Base-by-base conservation (phyloP, 2,329 filamentous ascomycete genomes). In the Coniosporium tulheliwenetii region DNA sequence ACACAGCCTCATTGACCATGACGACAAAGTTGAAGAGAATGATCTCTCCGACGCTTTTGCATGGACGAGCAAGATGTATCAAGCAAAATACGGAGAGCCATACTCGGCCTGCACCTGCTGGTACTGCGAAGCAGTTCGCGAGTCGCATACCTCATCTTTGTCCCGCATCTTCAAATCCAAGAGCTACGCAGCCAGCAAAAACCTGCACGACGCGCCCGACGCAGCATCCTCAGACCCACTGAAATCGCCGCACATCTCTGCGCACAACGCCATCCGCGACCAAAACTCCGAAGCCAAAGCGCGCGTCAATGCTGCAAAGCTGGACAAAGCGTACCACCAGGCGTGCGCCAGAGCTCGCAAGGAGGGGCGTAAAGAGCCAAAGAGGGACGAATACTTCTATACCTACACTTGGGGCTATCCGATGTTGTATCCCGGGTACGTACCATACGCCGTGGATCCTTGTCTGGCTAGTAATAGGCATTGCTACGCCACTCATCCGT, bases 61-160 rank as follows among this genome's bases (percentile, higher is more conserved):
- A 52, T 83, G 75, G 72, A 93, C 85, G 0, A 75, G 70, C 51
- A 79, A 77, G 48, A 62, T 58, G 1, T 93, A 89, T 54, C 73
- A 83, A 48, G 72, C 74, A 26, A 57, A 63, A 10, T 86, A 73
- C 48, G 60, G 64, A 12, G 71, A 79, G 39, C 70, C 83, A 4
- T 93, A 87, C 55, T 79, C 73, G 1, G 79, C 82, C 56, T 89
- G 83, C 50, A 82, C 76, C 0, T 87, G 83, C 57, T 87, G 82
- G 81, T 85, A 87, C 56, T 93, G 85, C 59, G 84, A 91, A 58
- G 70, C 77, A 5, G 70, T 79, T 40, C 74, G 80, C 30, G 64
- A 73, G 36, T 61, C 69, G 2, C 67, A 77, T 49, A 64, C 73
- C 2, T 67, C 64, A 9, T 54, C 61, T 1, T 47, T 71, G 2